Base-by-base conservation (phyloP, 2,329 filamentous ascomycete genomes). In the Xylaria sp. region DNA sequence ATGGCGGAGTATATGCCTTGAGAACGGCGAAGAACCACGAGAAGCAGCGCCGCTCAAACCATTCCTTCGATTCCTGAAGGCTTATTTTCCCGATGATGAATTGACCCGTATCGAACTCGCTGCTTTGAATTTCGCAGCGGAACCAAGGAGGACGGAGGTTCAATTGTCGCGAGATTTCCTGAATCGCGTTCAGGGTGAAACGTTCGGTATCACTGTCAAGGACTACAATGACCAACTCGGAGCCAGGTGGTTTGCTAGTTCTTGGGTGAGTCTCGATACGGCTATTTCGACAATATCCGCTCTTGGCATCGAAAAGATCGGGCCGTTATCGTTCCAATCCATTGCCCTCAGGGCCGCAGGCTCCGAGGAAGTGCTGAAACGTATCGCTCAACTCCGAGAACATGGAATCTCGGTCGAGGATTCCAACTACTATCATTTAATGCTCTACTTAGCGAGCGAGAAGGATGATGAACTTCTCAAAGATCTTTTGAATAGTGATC, bases 231-330 rank as follows among this genome's bases (percentile, higher is more conserved):
- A 94, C 71, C 75, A 78, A 0, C 81, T 95, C 35, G 88, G 89
- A 16, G 89, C 92, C n/a, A 83, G 87, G 63, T 85, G 91, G 76
- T 92, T 96, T 71, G 92, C 92, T 8, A 87, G 80, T 59, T 76
- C 76, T 16, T 89, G 90, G 72, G 81, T 94, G 19, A 83, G 87
- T 1, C 78, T 92, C 8, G 85, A 92, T 58, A 83, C 88, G 65
- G 84, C 91, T 30, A 84, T 95, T 57, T 66, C 69, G 3, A 83
- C 83, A 39, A 81, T 89, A 5, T 76, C 94, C 16, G 84, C 89
- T 67, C 82, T 96, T 55, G 89, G 89, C 1, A 77, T 95, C 4
- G 79, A 84, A 52, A 77, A 79, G 42, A 87, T 96, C 63, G 92
- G 92, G 0, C 88, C 91, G 0, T 76, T 88, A 16, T 89, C 91